Percentiles rank a stretch among this genome's conserved stretches.
phyloP scores from a whole-genome alignment of 371 early-diverging fungal species.

The Mortierella sp. region DNA sequence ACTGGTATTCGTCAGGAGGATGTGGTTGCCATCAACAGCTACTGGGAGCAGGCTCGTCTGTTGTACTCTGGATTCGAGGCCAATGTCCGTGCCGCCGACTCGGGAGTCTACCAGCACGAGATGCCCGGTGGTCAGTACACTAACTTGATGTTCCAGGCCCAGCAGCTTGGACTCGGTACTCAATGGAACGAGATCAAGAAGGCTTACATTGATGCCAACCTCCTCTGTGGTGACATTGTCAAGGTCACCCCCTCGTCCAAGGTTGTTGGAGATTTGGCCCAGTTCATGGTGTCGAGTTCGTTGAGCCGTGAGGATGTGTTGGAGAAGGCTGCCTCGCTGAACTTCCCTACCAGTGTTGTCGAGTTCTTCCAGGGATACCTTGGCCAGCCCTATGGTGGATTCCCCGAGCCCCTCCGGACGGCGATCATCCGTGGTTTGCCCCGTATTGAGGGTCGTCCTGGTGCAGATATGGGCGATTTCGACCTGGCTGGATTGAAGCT shows the following conservation, averaged over 20 bases:
- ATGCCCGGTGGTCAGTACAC: conserved; percentile 99
- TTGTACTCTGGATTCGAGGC: conserved; percentile 97
- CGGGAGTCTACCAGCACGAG: conserved; percentile 94
- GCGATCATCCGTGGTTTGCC: conserved; percentile 84
- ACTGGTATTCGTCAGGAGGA: conserved; percentile 88
- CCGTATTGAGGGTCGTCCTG: conserved; percentile 90
- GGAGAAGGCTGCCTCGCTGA: conserved; percentile 81
- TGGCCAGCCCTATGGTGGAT: conserved; percentile 95
- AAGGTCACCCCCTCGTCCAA: conserved; percentile 98
- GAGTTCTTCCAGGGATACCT: conserved; percentile 97
- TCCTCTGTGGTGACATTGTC: conserved; percentile 94
- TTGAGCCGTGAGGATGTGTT: conserved; percentile 81
- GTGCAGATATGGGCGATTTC: conserved; percentile 83
- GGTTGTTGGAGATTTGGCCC: conserved; percentile 97
- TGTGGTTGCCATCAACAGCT: conserved; percentile 86
- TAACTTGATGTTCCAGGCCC: conserved; percentile 96
- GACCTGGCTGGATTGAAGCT: conserved; percentile 82
- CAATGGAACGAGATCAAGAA: conserved; percentile 95
- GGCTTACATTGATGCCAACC: conserved; percentile 92
- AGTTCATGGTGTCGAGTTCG: conserved; percentile 95
- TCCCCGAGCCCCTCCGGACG: conserved; percentile 91
- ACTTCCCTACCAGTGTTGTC: conserved; percentile 94
- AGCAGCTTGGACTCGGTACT: conserved; percentile 92
- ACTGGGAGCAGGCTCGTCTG: conserved; percentile 96
- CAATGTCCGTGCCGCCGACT: conserved; percentile 88